Percentiles rank a stretch among this genome's conserved stretches.
These are phyloP conservation scores for Schoenoplectus tabernaemontani DNA, from an alignment of 202 grass and related monocot species.

Conservation along the genomic window DNA sequence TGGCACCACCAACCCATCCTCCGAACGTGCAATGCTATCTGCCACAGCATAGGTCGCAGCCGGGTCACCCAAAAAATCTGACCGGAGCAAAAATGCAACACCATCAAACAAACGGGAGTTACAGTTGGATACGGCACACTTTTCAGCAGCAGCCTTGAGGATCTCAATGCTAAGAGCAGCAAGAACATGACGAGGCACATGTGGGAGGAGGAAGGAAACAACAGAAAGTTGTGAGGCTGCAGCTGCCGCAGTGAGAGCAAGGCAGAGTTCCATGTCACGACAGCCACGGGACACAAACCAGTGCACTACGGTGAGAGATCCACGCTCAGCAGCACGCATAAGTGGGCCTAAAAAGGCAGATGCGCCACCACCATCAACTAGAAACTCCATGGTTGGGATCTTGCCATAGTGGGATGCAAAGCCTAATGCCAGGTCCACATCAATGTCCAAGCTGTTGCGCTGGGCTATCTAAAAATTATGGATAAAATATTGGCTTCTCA, in stretches of 20 bases:
- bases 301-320: conserved; percentile 66
- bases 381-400: conserved; percentile 79
- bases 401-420: conserved; percentile 88
- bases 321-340: conserved; percentile 87
- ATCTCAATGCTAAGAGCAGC: conserved; percentile 74
- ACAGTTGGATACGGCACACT: conserved; percentile 34
- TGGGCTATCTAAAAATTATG: conserved; percentile 65
- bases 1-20: conserved; percentile 63
- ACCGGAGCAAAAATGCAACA: conserved; percentile 81
- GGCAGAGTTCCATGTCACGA: conserved; percentile 91
- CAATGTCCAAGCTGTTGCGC: conserved; percentile 89
- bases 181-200: conserved; percentile 73
- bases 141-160: conserved; percentile 92
- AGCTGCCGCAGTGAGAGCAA: conserved; percentile 83
- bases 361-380: conserved; percentile 77
- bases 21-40: conserved; percentile 61
- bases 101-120: conserved; percentile 45
- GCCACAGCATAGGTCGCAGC: conserved; percentile 82
- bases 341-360: conserved; percentile 73
- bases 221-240: conserved; percentile 55
- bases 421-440: conserved; percentile 89
- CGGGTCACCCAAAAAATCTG: conserved; percentile 67
- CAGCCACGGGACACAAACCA: conserved; percentile 87
- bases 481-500: neutral
- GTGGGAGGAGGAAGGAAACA: conserved; percentile 69